phyloP scores from a whole-genome alignment of 345 rosid genomes.

The Ceriops decandra region DNA sequence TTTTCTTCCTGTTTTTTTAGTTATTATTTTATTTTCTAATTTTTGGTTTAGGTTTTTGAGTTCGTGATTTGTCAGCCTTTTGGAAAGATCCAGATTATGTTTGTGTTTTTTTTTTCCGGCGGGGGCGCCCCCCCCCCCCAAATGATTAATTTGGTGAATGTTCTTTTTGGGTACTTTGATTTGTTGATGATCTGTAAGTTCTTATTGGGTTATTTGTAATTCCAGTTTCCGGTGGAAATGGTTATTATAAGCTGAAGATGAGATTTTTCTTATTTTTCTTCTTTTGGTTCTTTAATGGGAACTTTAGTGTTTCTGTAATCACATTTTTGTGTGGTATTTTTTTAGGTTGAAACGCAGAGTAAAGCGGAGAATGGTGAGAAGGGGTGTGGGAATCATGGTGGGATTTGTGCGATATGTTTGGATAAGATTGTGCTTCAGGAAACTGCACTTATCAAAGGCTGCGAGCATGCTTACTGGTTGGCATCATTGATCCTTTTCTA shows the following conservation, averaged over 20 bases:
- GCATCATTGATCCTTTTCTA: not conserved
- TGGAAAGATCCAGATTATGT: too few relatives aligned
- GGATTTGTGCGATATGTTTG: slow-evolving; percentile 82
- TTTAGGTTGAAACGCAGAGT: slow-evolving; percentile 44
- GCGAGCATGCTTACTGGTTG: slow-evolving; percentile 97
- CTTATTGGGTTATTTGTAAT: too few relatives aligned
- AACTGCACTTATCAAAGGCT: slow-evolving; percentile 86
- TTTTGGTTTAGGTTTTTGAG: too few relatives aligned
- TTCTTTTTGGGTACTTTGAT: too few relatives aligned
- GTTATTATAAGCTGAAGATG: too few relatives aligned
- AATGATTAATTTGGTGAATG: too few relatives aligned
- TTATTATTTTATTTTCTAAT: not conserved
- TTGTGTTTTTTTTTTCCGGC: too few relatives aligned
- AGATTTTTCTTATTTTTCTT: not conserved
- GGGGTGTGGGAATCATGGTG: slow-evolving; percentile 60
- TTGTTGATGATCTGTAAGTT: too few relatives aligned
- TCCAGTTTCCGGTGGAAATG: too few relatives aligned
- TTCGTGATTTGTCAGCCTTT: too few relatives aligned
- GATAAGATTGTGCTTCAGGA: slow-evolving; percentile 77
- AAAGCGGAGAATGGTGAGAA: slow-evolving; percentile 24
- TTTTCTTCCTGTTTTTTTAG: not conserved
- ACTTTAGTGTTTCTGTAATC: not conserved
- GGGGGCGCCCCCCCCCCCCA: too few relatives aligned
- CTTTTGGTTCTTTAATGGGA: too few relatives aligned
- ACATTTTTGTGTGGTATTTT: slow-evolving; percentile 6